A percentile compares a stretch with the other conserved stretches of the same genome.
These are phyloP conservation scores for Leishmania martiniquensis DNA, from an alignment of 208 protist genomes.

Conservation along the genomic window DNA sequence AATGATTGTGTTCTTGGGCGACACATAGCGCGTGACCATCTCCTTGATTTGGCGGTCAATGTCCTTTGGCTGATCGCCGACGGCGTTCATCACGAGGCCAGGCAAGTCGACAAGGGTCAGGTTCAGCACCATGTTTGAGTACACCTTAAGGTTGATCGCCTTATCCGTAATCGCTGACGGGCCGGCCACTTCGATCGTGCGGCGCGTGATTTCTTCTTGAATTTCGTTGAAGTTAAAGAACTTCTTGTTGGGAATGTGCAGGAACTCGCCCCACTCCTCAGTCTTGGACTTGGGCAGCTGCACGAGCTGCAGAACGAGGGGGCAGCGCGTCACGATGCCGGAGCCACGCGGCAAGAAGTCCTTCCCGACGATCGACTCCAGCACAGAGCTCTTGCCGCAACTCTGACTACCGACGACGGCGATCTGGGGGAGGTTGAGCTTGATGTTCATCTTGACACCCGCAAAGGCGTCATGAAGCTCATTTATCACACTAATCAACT, in stretches of 20 bases:
- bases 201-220: conserved; percentile 94
- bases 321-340: conserved; percentile 99
- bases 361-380: conserved; percentile 99
- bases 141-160: conserved; percentile 98
- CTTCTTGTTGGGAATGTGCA: conserved; percentile 89
- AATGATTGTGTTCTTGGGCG: conserved; percentile 98
- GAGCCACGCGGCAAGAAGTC: conserved; percentile 99
- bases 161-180: conserved; percentile 93
- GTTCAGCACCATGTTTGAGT: conserved; percentile 95
- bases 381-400: conserved; percentile 97
- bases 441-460: conserved; percentile 91
- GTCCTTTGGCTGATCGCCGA: conserved; percentile 98
- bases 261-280: conserved; percentile 91
- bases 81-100: conserved; percentile 98
- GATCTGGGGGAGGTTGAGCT: conserved; percentile 98
- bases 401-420: conserved; percentile 98
- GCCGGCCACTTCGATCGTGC: conserved; percentile 97
- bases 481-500: conserved; percentile 98
- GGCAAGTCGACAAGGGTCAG: conserved; percentile 99
- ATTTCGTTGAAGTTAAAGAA: conserved; percentile 98
- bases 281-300: conserved; percentile 65
- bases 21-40: conserved; percentile 98
- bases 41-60: conserved; percentile 97
- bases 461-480: conserved; percentile 97
- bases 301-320: conserved; percentile 98